Conservation (phyloP, 2,329 filamentous ascomycete genomes). For the Stagonosporopsis cucurbitacearum region DNA sequence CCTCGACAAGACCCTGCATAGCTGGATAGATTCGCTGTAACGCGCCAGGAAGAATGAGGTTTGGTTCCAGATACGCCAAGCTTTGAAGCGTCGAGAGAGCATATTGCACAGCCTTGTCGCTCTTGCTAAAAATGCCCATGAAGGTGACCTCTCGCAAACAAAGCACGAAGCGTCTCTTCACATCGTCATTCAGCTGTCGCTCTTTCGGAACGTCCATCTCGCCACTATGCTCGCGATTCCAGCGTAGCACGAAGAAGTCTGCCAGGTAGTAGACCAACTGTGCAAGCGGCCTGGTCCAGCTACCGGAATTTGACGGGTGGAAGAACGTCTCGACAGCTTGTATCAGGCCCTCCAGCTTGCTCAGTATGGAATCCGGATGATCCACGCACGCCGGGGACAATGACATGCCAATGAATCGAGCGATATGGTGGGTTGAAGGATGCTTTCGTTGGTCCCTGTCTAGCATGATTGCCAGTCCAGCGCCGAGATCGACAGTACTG, state of each 20-base stretch:
- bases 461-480: constrained; percentile 83
- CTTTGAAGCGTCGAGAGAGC: constrained; percentile 90
- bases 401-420: constrained; percentile 91
- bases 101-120: constrained; percentile 87
- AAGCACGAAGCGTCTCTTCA: constrained; percentile 88
- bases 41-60: constrained; percentile 89
- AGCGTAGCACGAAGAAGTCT: constrained; percentile 96
- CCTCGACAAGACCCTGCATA: constrained; percentile 94
- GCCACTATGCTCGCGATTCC: constrained; percentile 92
- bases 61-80: constrained; percentile 87
- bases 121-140: constrained; percentile 98
- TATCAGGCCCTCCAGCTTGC: constrained; percentile 86
- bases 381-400: constrained; percentile 83
- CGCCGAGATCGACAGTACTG: constrained; percentile 76
- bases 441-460: constrained; percentile 95
- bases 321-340: constrained; percentile 98
- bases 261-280: constrained; percentile 92
- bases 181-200: constrained; percentile 76
- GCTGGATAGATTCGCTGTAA: constrained; percentile 96
- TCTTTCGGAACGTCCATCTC: constrained; percentile 87
- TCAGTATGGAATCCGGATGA: constrained; percentile 78
- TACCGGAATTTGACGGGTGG: constrained; percentile 93
- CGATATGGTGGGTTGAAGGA: constrained; percentile 88
- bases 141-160: constrained; percentile 92
- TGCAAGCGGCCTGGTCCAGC: constrained; percentile 87